A percentile compares a stretch with the other conserved stretches of the same genome.
These are phyloP conservation scores for Dillenia suffruticosa DNA, from an alignment of 164 flowering plant species.

Conservation along the genomic window DNA sequence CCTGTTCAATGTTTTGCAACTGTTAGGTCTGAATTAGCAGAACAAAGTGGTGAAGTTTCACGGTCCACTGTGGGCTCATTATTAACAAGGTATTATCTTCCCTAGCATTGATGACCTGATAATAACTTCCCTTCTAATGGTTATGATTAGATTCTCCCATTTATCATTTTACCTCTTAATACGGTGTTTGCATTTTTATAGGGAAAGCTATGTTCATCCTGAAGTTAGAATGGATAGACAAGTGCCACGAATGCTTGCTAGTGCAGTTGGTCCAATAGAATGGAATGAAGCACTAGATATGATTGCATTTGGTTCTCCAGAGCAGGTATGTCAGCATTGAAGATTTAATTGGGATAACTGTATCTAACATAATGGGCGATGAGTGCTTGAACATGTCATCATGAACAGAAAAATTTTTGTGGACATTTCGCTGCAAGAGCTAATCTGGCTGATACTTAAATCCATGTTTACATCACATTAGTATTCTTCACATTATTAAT, in stretches of 20 bases:
- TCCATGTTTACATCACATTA: no score
- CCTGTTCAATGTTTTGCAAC: conserved; percentile 1
- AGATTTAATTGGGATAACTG: no score
- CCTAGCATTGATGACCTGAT: background rate
- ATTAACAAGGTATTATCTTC: conserved; percentile 42
- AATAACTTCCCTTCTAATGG: no score
- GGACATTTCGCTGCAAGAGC: no score
- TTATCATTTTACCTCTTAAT: no score
- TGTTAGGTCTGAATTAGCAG: conserved; percentile 77
- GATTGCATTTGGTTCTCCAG: conserved; percentile 77
- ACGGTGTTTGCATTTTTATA: conserved; percentile 14
- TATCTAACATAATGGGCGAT: no score
- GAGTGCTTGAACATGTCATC: no score
- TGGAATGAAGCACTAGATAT: conserved; percentile 99
- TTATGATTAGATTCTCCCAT: no score
- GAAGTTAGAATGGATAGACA: conserved; percentile 58
- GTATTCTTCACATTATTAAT: no score
- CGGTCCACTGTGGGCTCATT: conserved; percentile 54
- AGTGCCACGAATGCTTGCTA: conserved; percentile 33
- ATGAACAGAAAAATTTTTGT: no score
- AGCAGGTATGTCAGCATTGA: conserved; percentile 51
- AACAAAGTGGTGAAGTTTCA: conserved; percentile 86
- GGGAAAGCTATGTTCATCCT: conserved; percentile 58
- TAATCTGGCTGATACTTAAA: no score
- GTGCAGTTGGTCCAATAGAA: conserved; percentile 69